Evolutionary conservation across 1,284 basidiomycete genomes (phyloP), one percentile per base, ranked within the genome.

Genomic region (Cryptococcus wingfieldii): DNA sequence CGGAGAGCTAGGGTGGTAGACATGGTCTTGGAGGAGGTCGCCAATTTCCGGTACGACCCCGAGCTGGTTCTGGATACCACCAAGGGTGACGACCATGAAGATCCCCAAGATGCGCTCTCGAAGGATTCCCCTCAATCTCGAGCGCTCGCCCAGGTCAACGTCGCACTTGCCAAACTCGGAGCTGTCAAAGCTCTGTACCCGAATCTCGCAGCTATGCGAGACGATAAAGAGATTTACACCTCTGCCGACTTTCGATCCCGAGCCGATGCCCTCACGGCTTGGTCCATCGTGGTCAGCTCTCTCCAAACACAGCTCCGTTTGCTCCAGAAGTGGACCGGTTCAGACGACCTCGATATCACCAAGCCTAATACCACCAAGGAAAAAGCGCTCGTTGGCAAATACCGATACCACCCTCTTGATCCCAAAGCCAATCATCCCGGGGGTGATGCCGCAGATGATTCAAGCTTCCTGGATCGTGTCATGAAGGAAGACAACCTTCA

Each of bases 401-500:
- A 63, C 38, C 59, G 67, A 8, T 74, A 71, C 57, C 74, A 76
- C 54, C 71, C 71, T 0, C 61, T 73, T 7, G 72, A 74, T 57
- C 48, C 59, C 18, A 71, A 74, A 53, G 69, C 70, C 7, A 55
- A 59, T 9, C 65, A 65, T 25, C 58, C 71, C 25, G 61, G 63
- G 18, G 56, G 61, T 41, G 54, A 64, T 45, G 66, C 63, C 4
- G 74, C 77, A 81, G 57, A 87, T 82, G 59, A 89, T 84, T 66
- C 84, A 41, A 90, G 86, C 49, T 98, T 98, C 72, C 87, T 98
- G 38, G 96, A 98, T 74, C 85, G 92, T 39, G 81, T 98, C 42
- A 83, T 98, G 58, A 98, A 98, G 74, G 96, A 98, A 76, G 95
- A 97, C 68, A 89, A 88, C 16, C 86, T 98, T 66, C 89, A 96